These are phyloP conservation scores for Allium cepa DNA, from an alignment of 106 monocot species.

Conservation along the genomic window DNA sequence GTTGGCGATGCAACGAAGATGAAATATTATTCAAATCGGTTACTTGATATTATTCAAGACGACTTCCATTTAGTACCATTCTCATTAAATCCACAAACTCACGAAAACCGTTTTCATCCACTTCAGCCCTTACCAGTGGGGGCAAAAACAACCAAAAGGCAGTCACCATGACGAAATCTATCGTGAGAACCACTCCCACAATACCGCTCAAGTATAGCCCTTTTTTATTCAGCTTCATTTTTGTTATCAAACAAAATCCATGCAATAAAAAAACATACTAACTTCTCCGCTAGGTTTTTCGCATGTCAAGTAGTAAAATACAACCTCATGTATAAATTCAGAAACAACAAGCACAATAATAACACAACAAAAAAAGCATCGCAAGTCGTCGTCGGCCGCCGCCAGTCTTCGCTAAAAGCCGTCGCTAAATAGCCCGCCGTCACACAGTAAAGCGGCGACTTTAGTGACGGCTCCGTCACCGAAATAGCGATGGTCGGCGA, in stretches of 20 bases:
- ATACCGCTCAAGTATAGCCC: constrained; percentile 2
- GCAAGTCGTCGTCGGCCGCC: too few species aligned
- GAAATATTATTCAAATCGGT: too few species aligned
- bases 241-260: constrained; percentile 23
- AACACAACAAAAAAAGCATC: background rate
- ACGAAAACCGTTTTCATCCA: constrained; percentile 17
- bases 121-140: constrained; percentile 17
- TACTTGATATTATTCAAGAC: too few species aligned
- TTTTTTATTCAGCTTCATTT: constrained; percentile 9
- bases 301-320: constrained; percentile 28
- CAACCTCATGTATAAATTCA: constrained; percentile 46
- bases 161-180: constrained; percentile 32
- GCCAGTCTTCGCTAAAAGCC: too few species aligned
- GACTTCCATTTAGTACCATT: constrained; percentile 1
- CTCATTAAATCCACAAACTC: constrained; percentile 15
- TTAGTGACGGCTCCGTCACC: too few species aligned
- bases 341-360: constrained; percentile 35
- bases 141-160: constrained; percentile 33
- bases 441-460: too few species aligned
- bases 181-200: constrained; percentile 17
- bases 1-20: too few species aligned
- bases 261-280: constrained; percentile 35
- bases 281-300: constrained; percentile 25
- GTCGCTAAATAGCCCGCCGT: too few species aligned
- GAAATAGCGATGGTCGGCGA: too few species aligned